Base-by-base conservation (phyloP, 495 filamentous ascomycete species). In the Chaetomidium leptoderma region DNA sequence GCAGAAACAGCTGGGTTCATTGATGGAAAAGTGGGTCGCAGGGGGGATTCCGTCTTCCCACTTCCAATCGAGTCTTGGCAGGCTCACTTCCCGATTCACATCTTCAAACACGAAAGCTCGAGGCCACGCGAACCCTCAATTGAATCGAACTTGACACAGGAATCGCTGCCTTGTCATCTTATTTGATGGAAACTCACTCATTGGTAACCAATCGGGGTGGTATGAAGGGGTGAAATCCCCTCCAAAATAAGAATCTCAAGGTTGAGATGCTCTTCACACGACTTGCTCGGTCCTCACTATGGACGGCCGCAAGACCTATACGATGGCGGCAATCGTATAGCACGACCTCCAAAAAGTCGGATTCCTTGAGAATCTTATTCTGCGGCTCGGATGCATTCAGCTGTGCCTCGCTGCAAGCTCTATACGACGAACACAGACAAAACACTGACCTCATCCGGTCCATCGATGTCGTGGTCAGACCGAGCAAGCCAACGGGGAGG, bases 371-470 rank as follows among this genome's bases (percentile, higher is more conserved):
- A n/a, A 90, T 98, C 48, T 83, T 98, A 17, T 98, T 96, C 73
- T 97, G 91, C 70, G 93, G 93, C 26, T 95, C 95, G 11, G 93
- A 98, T 67, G 78, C 87, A 6, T 96, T 97, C 72, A 96, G 92
- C 72, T 86, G 86, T 66, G 81, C 82, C 35, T 90, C 91, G 2
- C 78, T 98, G 46, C 75, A 76, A 48, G 88, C 87, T 21, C 74
- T 98, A 44, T 72, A 88, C 65, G 63, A 66, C 3, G 85, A 91
- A 65, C 78, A 84, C 45, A 30, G 74, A 21, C 62, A 69, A 16
- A 72, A 83, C 26, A 75, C 80, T 3, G 68, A 74, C 13, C 72
- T 83, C 4, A 87, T 98, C 59, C 72, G 74, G 47, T 92, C 90
- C 0, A 91, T 98, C 61, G 89, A 96, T 70, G 92, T 98, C 1